These are phyloP conservation scores for Piper longum DNA, from an alignment of 164 flowering plant genomes.

Conservation along the genomic window DNA sequence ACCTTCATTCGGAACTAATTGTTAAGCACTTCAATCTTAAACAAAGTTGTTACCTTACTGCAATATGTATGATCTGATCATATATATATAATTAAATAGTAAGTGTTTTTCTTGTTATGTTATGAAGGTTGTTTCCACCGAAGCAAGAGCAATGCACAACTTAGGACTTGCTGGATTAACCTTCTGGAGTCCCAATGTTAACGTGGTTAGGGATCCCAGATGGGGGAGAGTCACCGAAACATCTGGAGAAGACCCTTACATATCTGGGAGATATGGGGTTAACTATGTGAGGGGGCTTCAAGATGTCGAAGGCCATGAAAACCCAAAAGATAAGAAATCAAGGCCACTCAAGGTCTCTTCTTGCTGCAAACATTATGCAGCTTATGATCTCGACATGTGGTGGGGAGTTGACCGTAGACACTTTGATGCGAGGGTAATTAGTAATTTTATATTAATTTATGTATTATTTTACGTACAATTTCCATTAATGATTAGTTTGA, in stretches of 20 bases:
- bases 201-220: slow-evolving; percentile 63
- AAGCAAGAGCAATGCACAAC: slow-evolving; percentile 81
- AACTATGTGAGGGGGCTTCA: slow-evolving; percentile 64
- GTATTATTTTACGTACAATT: background rate
- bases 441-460: too few species aligned
- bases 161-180: slow-evolving; percentile 67
- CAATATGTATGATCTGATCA: too few species aligned
- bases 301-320: slow-evolving; percentile 14
- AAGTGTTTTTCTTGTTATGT: background rate
- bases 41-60: too few species aligned
- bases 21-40: too few species aligned
- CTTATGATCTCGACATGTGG: slow-evolving; percentile 78
- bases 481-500: background rate
- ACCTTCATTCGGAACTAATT: too few species aligned
- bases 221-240: slow-evolving; percentile 84
- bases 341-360: slow-evolving; percentile 59
- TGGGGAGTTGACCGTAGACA: slow-evolving; percentile 50
- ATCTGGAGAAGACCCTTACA: slow-evolving; percentile 65
- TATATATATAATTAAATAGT: background rate
- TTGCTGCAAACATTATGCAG: slow-evolving; percentile 74
- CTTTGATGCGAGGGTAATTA: slow-evolving; percentile 58
- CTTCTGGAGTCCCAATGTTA: slow-evolving; percentile 79
- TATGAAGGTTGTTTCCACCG: slow-evolving; percentile 50
- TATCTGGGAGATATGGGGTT: slow-evolving; percentile 43
- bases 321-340: background rate